Evolutionary conservation across 768 basidiomycete genomes (phyloP).

Genomic region (Harrya chromipes): DNA sequence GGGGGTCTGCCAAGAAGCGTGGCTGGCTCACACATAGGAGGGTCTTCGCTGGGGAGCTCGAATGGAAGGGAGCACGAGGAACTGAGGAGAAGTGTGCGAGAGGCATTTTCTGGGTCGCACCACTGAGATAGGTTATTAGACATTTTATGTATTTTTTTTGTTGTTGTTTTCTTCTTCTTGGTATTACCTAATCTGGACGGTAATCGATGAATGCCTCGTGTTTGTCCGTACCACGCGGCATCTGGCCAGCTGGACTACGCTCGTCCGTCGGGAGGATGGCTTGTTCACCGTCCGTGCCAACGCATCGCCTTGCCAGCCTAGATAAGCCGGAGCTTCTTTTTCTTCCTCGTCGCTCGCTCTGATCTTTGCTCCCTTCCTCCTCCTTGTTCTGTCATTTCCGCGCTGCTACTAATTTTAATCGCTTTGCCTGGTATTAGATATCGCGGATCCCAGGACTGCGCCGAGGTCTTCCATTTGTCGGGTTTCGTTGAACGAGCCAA

Average conservation of each 20-base stretch:
- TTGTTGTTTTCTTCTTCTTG: conserved; percentile 9
- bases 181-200: background rate
- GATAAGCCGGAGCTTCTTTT: background rate
- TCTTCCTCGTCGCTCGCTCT: background rate
- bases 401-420: background rate
- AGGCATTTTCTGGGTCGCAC: conserved; percentile 70
- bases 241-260: too few relatives aligned
- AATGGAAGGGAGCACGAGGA: conserved; percentile 71
- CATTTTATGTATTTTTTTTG: conserved; percentile 2
- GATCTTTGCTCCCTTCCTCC: background rate
- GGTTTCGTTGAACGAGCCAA: conserved; percentile 25
- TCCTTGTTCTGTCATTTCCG: too few relatives aligned
- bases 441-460: conserved; percentile 12
- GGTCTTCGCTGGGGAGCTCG: conserved; percentile 63
- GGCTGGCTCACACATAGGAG: conserved; percentile 63
- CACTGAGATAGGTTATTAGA: conserved; percentile 16
- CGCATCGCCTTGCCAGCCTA: background rate
- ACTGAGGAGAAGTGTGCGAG: conserved; percentile 75
- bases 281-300: background rate
- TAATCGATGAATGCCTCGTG: background rate
- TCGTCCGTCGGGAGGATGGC: too few relatives aligned
- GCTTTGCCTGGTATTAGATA: background rate
- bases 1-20: conserved; percentile 57
- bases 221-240: background rate
- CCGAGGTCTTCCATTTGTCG: conserved; percentile 13